These are phyloP conservation scores for Pseudogymnoascus sp. DNA, from an alignment of 2,329 filamentous ascomycete species.

Conservation along the genomic window DNA sequence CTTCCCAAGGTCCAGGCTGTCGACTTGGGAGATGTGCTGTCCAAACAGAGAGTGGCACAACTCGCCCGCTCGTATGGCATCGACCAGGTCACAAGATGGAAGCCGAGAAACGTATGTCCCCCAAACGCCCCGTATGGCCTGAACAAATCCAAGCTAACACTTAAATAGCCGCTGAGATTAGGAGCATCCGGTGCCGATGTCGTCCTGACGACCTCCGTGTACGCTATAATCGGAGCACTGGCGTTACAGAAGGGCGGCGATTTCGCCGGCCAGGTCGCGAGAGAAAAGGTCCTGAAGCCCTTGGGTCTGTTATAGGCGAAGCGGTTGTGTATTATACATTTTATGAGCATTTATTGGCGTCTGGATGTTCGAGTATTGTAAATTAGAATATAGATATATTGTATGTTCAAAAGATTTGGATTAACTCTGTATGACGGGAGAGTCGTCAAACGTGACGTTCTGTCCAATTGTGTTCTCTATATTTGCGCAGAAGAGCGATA, in stretches of 20 bases:
- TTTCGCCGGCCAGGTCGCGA: conserved; percentile 63
- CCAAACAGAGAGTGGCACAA: conserved; percentile 55
- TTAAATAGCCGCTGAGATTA: conserved; percentile 53
- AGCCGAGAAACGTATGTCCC: conserved; percentile 63
- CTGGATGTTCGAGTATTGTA: conserved; percentile 25
- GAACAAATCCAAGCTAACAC: not conserved
- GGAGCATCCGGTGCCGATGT: conserved; percentile 62
- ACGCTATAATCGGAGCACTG: conserved; percentile 80
- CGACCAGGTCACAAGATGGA: conserved; percentile 74
- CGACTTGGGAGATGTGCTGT: conserved; percentile 53
- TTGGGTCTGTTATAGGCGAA: conserved; percentile 25
- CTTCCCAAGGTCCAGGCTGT: conserved; percentile 59
- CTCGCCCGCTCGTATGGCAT: conserved; percentile 66
- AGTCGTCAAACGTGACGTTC: not conserved
- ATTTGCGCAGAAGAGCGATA: not conserved
- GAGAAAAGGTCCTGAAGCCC: conserved; percentile 46
- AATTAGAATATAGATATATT: conserved; percentile 16
- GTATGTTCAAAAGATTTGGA: conserved; percentile 1
- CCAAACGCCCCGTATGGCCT: not conserved
- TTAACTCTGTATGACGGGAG: not conserved
- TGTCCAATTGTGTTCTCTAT: not conserved
- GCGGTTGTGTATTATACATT: conserved; percentile 15
- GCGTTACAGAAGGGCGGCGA: conserved; percentile 80
- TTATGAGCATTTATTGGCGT: conserved; percentile 13
- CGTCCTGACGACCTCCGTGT: conserved; percentile 68